phyloP scores from a whole-genome alignment of 139 green algal species.

The Diplosphaera chodatii region DNA sequence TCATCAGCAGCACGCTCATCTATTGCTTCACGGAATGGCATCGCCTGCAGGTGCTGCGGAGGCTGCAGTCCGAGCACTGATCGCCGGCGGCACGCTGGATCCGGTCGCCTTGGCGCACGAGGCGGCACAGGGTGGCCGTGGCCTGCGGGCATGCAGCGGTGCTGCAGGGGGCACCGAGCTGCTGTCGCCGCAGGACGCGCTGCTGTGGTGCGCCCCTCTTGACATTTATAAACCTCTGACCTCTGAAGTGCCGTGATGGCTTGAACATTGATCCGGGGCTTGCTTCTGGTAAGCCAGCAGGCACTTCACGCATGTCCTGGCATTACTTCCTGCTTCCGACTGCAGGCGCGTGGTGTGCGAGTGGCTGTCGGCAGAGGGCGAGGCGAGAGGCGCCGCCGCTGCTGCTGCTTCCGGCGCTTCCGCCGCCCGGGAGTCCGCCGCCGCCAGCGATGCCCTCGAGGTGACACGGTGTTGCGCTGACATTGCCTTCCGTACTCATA shows the following conservation, averaged over 20 bases:
- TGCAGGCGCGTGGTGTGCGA: conserved; percentile 40
- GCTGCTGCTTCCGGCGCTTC: conserved; percentile 24
- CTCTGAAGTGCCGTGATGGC: too few species aligned
- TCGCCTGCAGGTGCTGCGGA: conserved; percentile 30
- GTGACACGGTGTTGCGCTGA: too few species aligned
- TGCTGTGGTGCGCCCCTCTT: conserved; percentile 23
- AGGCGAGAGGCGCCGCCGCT: conserved; percentile 28
- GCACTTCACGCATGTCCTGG: too few species aligned
- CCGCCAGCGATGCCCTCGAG: conserved; percentile 31
- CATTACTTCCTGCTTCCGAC: too few species aligned
- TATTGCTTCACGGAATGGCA: too few species aligned
- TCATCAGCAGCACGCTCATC: too few species aligned
- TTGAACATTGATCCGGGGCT: too few species aligned
- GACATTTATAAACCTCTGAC: too few species aligned
- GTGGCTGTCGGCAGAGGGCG: conserved; percentile 17
- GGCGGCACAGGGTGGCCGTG: conserved; percentile 12
- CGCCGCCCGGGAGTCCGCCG: conserved; percentile 29
- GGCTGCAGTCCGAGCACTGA: conserved; percentile 29
- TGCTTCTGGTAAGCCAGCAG: too few species aligned
- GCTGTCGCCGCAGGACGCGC: conserved; percentile 26
- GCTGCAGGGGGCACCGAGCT: neutral
- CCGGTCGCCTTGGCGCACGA: conserved; percentile 18
- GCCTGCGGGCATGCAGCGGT: conserved; percentile 31
- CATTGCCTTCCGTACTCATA: too few species aligned
- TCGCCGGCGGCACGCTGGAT: conserved; percentile 19